Percentiles rank a stretch among this genome's conserved stretches.
Evolutionary conservation across 345 rosid genomes (phyloP).

Genomic region (Physaria fendleri): DNA sequence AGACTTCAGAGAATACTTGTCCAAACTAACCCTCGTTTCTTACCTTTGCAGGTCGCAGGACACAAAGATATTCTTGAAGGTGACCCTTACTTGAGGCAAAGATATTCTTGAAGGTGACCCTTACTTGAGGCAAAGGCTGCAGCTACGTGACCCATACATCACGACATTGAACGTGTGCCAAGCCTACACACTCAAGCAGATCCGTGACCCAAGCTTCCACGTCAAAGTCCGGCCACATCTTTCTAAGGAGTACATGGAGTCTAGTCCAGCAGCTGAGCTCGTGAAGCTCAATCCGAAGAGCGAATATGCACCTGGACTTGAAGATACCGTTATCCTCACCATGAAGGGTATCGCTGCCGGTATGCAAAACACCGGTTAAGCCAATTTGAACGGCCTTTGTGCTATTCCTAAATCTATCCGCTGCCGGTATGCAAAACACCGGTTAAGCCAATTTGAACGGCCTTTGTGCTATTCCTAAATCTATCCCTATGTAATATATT

Average conservation of each 20-base stretch:
- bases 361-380: conserved; percentile 87
- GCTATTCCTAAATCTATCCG: conserved; percentile 24
- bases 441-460: conserved; percentile 37
- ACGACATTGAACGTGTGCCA: conserved; percentile 88
- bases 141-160: conserved; percentile 87
- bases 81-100: conserved; percentile 87
- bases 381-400: neutral
- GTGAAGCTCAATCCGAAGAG: conserved; percentile 37
- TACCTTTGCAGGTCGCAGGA: conserved; percentile 50
- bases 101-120: conserved; percentile 98
- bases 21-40: neutral
- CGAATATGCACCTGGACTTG: conserved; percentile 65
- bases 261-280: conserved; percentile 62
- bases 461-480: conserved; percentile 11
- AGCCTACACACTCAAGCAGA: conserved; percentile 80
- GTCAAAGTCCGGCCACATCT: conserved; percentile 66
- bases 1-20: no score
- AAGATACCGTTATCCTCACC: conserved; percentile 89
- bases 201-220: conserved; percentile 73
- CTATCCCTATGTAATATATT: neutral
- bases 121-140: conserved; percentile 84
- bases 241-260: conserved; percentile 64
- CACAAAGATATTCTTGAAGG: conserved; percentile 93
- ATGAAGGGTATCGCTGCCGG: conserved; percentile 99
- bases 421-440: conserved; percentile 94